Conservation (phyloP, 2,329 filamentous ascomycete genomes). For the Zymoseptoria brevis region DNA sequence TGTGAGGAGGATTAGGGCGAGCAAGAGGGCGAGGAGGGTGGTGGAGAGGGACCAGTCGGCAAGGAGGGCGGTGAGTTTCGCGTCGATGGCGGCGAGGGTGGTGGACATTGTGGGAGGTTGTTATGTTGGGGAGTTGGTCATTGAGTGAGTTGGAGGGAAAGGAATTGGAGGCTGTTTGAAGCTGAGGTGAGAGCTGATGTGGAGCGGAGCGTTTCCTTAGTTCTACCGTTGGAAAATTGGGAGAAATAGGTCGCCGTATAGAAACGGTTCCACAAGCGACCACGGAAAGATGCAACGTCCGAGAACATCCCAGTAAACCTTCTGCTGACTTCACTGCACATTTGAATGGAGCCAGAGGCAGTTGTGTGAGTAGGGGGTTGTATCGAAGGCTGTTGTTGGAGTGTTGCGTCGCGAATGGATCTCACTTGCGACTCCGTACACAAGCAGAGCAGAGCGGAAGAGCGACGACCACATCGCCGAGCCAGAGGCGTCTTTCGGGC, state of each 20-base stretch:
- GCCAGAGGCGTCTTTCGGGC: too few species aligned
- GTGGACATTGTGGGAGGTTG: conserved; percentile 8
- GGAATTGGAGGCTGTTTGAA: background rate
- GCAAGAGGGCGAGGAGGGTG: conserved; percentile 58
- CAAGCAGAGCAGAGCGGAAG: too few species aligned
- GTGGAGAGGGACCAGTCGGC: conserved; percentile 77
- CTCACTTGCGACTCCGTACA: too few species aligned
- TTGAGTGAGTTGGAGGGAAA: background rate
- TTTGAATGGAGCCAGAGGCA: background rate
- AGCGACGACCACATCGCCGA: too few species aligned
- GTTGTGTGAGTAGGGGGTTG: too few species aligned
- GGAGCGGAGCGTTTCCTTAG: too few species aligned
- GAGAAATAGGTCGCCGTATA: background rate
- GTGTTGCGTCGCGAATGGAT: too few species aligned
- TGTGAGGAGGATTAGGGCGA: conserved; percentile 63
- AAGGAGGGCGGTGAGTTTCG: conserved; percentile 59
- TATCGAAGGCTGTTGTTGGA: too few species aligned
- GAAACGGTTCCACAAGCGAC: too few species aligned
- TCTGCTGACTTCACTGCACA: background rate
- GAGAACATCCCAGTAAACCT: background rate
- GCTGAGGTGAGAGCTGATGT: background rate
- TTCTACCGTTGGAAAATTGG: background rate
- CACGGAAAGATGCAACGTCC: background rate
- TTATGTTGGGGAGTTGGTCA: background rate
- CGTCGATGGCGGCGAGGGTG: conserved; percentile 49